These are phyloP conservation scores for Periconia sp. DNA, from an alignment of 2,329 filamentous ascomycete genomes.

Conservation along the genomic window DNA sequence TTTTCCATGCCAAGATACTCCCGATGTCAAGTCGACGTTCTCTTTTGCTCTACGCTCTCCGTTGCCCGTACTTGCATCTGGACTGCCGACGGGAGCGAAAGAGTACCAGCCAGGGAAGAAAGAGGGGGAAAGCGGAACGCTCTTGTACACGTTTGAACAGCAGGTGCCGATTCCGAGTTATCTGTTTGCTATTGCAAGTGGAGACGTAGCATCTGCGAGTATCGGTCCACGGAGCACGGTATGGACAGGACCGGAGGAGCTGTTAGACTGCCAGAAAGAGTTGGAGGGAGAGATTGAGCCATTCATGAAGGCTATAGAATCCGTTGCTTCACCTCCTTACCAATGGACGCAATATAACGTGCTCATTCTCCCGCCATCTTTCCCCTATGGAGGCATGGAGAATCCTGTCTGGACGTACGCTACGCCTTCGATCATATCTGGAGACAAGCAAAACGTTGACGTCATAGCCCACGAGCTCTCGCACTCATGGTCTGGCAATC, in stretches of 20 bases:
- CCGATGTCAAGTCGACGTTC: conserved; percentile 95
- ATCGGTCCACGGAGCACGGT: conserved; percentile 87
- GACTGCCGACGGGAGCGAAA: conserved; percentile 65
- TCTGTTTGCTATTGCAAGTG: conserved; percentile 85
- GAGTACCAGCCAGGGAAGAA: conserved; percentile 58
- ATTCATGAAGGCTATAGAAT: conserved; percentile 86
- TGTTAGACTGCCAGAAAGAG: conserved; percentile 86
- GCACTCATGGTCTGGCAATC: conserved; percentile 86
- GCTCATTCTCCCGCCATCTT: conserved; percentile 85
- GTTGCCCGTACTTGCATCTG: conserved; percentile 90
- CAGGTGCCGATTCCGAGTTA: conserved; percentile 93
- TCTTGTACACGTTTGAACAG: conserved; percentile 85
- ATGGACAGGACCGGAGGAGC: conserved; percentile 85
- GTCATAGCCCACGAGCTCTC: conserved; percentile 88
- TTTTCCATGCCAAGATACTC: conserved; percentile 97
- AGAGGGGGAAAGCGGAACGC: conserved; percentile 60
- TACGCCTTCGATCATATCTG: conserved; percentile 91
- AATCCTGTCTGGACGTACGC: conserved; percentile 96
- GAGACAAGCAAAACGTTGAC: conserved; percentile 83
- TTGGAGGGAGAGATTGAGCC: conserved; percentile 89
- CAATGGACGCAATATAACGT: conserved; percentile 96
- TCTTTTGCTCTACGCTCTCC: conserved; percentile 86
- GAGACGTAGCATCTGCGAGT: conserved; percentile 83
- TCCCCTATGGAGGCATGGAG: conserved; percentile 69
- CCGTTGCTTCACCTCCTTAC: conserved; percentile 78